A percentile compares a stretch with the other conserved stretches of the same genome.
Evolutionary conservation across 1,284 basidiomycete genomes (phyloP).

Genomic region (Cystobasidiaceae sp.): DNA sequence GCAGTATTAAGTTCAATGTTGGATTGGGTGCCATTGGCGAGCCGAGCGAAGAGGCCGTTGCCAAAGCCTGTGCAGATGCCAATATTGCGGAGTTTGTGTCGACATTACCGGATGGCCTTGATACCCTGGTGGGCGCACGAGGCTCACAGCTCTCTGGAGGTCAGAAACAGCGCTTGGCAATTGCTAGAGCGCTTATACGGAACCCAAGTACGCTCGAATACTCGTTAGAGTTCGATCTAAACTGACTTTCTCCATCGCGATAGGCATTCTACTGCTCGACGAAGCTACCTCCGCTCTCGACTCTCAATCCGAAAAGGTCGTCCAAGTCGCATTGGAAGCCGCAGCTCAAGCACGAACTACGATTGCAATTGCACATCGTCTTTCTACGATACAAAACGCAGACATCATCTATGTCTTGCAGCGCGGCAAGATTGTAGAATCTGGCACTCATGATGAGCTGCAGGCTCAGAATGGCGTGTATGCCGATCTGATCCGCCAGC

Average conservation of each 20-base stretch:
- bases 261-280: slow-evolving; percentile 66
- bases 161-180: slow-evolving; percentile 70
- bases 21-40: slow-evolving; percentile 82
- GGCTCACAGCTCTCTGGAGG: slow-evolving; percentile 86
- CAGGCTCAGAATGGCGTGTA: slow-evolving; percentile 45
- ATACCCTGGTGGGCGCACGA: slow-evolving; percentile 86
- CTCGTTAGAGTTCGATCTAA: slow-evolving; percentile 60
- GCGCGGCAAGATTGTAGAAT: slow-evolving; percentile 49
- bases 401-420: slow-evolving; percentile 49
- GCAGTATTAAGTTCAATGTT: slow-evolving; percentile 67
- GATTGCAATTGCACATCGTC: slow-evolving; percentile 49
- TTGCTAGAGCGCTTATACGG: slow-evolving; percentile 74
- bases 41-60: slow-evolving; percentile 62
- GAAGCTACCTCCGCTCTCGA: slow-evolving; percentile 50
- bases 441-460: slow-evolving; percentile 45
- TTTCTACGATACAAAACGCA: slow-evolving; percentile 46
- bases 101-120: slow-evolving; percentile 76
- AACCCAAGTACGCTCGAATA: slow-evolving; percentile 82
- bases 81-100: slow-evolving; percentile 86
- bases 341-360: slow-evolving; percentile 60
- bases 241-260: neutral
- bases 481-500: slow-evolving; percentile 45
- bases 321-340: slow-evolving; percentile 90
- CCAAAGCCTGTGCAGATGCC: slow-evolving; percentile 82
- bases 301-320: slow-evolving; percentile 64